Base-by-base conservation (phyloP, 805 yeast genomes). In the Saccharomycopsis malanga region DNA sequence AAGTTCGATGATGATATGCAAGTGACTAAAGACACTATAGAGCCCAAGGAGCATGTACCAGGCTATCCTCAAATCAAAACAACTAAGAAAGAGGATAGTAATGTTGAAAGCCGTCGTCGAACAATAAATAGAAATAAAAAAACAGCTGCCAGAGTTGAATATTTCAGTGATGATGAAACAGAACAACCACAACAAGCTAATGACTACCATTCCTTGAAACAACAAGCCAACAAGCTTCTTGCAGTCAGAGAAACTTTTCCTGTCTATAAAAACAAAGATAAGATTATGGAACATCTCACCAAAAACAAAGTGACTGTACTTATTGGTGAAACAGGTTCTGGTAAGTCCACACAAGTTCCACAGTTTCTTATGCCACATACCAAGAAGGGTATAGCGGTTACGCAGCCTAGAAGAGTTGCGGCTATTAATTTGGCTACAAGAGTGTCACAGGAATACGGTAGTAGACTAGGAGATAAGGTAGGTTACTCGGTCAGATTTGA, bases 391-490 rank as follows among this genome's bases (percentile, higher is more conserved):
- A 80, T 91, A 18, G 98, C 95, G 0, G 91, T 93, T 5, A 89
- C 98, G 0, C 98, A 91, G 67, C 98, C 98, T 1, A 82, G 98
- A 67, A 76, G 98, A 60, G 98, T 91, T 34, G 98, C 98, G 3
- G 98, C 98, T 1, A 87, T 93, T 43, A 87, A 88, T 52, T 73
- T 91, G 61, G 98, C 98, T 0, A 75, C 83, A 23, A 81, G 98
- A 67, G 98, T 91, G 3, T 79, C 96, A 12, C 87, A 86, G 55
- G 98, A 91, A 64, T 72, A 73, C 56, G 96, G 95, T 0, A 76
- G 87, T 49, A 61, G 61, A 4, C 60, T 91, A 7, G 98, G 98
- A 20, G 75, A 73, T 29, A 81, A 76, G 44, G 95, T 91, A 27
- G 98, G 98, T 53, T 91, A 86, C 66, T 81, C 94, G 45, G 98